phyloP scores from a whole-genome alignment of 108 stramenopile genomes.

The Skeletonema tropicum region DNA sequence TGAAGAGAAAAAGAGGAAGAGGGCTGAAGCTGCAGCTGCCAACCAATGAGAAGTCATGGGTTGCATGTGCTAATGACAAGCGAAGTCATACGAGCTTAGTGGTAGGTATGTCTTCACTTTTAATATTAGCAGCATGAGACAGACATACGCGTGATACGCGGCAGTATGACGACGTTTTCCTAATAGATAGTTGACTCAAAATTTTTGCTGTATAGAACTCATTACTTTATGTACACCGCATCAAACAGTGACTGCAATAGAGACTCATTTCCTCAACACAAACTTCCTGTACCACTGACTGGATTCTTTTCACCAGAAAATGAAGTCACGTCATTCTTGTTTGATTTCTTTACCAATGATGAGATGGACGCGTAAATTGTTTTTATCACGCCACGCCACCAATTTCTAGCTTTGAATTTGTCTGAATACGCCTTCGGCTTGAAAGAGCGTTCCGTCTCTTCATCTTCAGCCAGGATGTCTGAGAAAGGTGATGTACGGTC shows the following conservation, averaged over 20 bases:
- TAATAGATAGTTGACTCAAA: not conserved
- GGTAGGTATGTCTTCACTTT: too few relatives aligned
- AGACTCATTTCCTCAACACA: not conserved
- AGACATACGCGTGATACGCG: too few relatives aligned
- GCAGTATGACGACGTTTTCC: too few relatives aligned
- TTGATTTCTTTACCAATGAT: not conserved
- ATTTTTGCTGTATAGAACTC: not conserved
- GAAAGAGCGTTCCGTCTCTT: conserved; percentile 1
- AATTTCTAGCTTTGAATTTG: conserved; percentile 12
- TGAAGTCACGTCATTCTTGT: not conserved
- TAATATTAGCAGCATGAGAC: too few relatives aligned
- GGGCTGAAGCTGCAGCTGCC: conserved; percentile 22
- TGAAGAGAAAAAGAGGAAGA: conserved; percentile 58
- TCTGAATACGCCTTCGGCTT: conserved; percentile 15
- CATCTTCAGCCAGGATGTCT: conserved; percentile 7
- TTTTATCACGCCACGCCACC: conserved; percentile 11
- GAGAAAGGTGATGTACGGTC: not conserved
- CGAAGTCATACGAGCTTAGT: too few relatives aligned
- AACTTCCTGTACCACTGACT: not conserved
- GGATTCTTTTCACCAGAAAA: not conserved
- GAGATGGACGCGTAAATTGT: conserved; percentile 1
- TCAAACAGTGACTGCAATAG: not conserved
- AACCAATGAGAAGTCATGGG: not conserved
- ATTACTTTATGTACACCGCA: not conserved
- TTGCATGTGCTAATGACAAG: not conserved